Evolutionary conservation across 805 yeast species (phyloP).

Genomic region (Saccharomycopsis capsularis): DNA sequence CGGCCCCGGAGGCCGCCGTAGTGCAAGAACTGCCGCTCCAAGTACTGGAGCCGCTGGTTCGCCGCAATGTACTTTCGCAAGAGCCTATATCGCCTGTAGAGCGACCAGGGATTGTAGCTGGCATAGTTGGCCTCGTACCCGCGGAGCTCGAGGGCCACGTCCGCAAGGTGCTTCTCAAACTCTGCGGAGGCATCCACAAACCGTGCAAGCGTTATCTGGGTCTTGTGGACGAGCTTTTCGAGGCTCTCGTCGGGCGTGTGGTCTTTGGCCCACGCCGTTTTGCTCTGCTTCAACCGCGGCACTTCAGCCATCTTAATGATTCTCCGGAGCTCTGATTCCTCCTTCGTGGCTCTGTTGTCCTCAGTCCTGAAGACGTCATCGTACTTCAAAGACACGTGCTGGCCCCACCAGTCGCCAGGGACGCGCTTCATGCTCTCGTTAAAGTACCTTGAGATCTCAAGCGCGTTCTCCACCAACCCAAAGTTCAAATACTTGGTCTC

Average conservation of each 20-base stretch:
- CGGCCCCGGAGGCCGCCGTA: conserved; percentile 45
- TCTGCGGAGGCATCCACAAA: background rate
- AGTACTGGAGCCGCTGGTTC: conserved; percentile 35
- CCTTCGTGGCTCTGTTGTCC: too few species aligned
- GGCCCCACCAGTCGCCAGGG: conserved; percentile 33
- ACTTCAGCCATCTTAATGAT: too few species aligned
- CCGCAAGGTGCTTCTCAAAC: background rate
- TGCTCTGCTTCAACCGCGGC: too few species aligned
- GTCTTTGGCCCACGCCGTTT: too few species aligned
- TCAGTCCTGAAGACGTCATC: too few species aligned
- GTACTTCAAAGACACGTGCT: too few species aligned
- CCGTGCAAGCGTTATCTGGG: background rate
- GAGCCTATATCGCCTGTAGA: background rate
- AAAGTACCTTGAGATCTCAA: conserved; percentile 38
- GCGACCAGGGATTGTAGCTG: background rate
- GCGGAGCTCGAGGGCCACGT: background rate
- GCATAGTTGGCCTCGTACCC: background rate
- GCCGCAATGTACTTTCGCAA: conserved; percentile 24
- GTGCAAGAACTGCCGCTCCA: conserved; percentile 42
- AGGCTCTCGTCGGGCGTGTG: too few species aligned
- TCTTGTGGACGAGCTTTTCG: background rate
- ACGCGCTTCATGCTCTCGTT: conserved; percentile 30
- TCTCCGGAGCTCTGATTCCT: too few species aligned
- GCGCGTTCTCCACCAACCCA: conserved; percentile 28
- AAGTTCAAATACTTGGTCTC: conserved; percentile 43